Conservation (phyloP, 2,329 filamentous ascomycete genomes). For the Scedosporium dehoogii region DNA sequence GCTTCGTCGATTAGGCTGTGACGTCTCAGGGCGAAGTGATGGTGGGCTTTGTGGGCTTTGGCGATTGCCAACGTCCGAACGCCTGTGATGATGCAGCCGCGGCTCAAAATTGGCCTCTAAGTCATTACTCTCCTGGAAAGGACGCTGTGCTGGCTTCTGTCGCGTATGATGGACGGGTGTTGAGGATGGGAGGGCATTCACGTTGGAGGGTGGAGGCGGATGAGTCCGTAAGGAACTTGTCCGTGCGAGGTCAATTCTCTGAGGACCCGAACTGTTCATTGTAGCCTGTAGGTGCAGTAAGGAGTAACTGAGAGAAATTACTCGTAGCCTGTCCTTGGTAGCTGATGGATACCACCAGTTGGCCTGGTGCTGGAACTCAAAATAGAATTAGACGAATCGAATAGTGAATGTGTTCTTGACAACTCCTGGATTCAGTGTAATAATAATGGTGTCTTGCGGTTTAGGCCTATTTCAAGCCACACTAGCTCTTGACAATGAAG, state of each 20-base stretch:
- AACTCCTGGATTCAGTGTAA: background rate
- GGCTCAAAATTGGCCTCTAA: background rate
- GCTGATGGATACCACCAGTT: background rate
- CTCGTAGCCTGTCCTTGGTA: background rate
- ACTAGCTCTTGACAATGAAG: background rate
- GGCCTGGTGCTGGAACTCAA: background rate
- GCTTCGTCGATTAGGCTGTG: conserved; percentile 8
- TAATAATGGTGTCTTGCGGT: background rate
- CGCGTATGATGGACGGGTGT: background rate
- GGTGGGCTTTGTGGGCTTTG: background rate
- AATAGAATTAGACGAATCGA: background rate
- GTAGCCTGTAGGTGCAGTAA: background rate
- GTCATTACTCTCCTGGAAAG: background rate
- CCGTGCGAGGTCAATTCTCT: background rate
- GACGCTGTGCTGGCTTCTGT: background rate
- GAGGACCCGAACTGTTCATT: background rate
- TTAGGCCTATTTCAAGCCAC: background rate
- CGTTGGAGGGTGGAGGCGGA: background rate
- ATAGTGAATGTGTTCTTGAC: background rate
- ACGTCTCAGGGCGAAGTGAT: background rate
- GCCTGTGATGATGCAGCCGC: background rate
- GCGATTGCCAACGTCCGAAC: background rate
- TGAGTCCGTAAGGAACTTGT: background rate
- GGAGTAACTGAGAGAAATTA: background rate
- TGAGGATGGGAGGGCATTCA: background rate